phyloP scores from a whole-genome alignment of 495 filamentous ascomycete species.

The Neurospora sp. region DNA sequence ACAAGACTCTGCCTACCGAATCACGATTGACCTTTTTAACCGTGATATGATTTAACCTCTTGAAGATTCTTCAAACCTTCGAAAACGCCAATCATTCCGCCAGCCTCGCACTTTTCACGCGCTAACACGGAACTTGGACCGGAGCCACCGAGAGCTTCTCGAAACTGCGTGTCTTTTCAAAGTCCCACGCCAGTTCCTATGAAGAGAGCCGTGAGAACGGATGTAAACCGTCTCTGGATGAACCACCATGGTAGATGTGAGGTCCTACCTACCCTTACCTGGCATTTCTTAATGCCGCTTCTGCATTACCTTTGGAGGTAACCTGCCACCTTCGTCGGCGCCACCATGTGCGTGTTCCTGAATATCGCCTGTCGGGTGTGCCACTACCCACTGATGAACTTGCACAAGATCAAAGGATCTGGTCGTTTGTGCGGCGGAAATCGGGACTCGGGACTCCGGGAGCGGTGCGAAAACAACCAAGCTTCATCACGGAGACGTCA shows the following conservation, averaged over 20 bases:
- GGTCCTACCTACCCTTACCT: not conserved
- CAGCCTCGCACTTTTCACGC: not conserved
- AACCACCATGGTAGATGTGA: not conserved
- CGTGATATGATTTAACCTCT: conserved; percentile 16
- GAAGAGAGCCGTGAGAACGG: not conserved
- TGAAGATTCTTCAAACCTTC: conserved; percentile 27
- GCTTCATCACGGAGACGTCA: not conserved
- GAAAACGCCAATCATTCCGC: conserved; percentile 17
- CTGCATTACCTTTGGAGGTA: conserved; percentile 15
- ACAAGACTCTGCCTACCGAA: not conserved
- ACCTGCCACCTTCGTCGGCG: not conserved
- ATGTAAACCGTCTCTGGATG: not conserved
- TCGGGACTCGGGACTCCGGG: not conserved
- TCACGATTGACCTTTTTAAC: not conserved
- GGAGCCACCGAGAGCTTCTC: not conserved
- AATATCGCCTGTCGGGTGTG: conserved; percentile 6
- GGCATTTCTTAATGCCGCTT: conserved; percentile 11
- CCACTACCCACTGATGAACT: not conserved
- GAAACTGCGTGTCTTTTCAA: not conserved
- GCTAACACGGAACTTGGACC: not conserved
- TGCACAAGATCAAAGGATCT: not conserved
- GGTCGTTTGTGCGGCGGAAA: not conserved
- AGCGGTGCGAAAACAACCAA: not conserved
- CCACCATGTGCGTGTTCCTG: conserved; percentile 14
- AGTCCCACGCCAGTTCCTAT: not conserved